Evolutionary conservation across 768 basidiomycete genomes (phyloP), one percentile per base, ranked within the genome.

Genomic region (Pluteus cervinus): DNA sequence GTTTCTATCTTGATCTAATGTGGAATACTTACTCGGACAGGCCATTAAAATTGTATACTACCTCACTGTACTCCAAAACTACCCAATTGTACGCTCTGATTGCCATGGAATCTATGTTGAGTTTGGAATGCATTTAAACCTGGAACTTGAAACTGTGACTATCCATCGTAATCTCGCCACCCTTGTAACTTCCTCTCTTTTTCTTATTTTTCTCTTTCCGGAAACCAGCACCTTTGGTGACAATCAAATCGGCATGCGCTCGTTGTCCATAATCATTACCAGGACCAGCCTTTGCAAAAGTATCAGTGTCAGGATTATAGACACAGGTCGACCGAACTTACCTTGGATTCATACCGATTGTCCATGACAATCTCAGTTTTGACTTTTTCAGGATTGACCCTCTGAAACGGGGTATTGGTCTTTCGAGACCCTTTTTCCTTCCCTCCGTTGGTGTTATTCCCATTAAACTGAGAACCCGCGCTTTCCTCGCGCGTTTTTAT

Each of bases 171-270:
- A 99, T 99, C 54, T 93, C 88, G 26, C 94, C 94, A 9, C 94
- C 92, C 30, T 77, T 76, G 61, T 97, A 97, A 43, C 84, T 90
- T 3, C 92, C 94, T 50, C 86, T 70, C 66, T 99, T 99, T 67
- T 98, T 98, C 77, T 98, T 99, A 66, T 96, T 97, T 65, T 99
- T 99, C 71, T 96, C 94, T 62, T 98, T 99, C 38, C 91, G 75
- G 70, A 99, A 99, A 2, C 90, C 90, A 33, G 87, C 84, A 3
- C 94, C 94, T 1, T 92, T 77, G 3, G 94, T 98, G 18, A 92
- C 86, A 45, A 94, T 84, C 44, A 99, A 66, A 59, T 98, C 96
- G 25, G 73, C 70, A 46, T 81, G 79, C 0, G 94, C 94, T 38
- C 71, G 73, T 21, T 79, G 81, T 14, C 94, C 94, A 48, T 99